Conservation (phyloP, 148 eudicot genomes). For the Polygonum maritimum region DNA sequence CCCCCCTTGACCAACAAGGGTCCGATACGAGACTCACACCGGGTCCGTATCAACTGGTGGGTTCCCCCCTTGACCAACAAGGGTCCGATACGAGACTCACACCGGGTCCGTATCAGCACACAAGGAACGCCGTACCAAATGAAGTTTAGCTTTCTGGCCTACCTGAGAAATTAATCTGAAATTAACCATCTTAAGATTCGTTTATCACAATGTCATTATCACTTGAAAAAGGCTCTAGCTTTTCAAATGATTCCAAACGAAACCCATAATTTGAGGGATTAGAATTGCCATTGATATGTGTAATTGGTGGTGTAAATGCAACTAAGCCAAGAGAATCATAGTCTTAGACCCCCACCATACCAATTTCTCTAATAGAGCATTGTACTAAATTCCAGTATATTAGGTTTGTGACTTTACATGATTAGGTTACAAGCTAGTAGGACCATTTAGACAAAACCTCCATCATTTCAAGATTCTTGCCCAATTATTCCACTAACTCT, state of each 20-base stretch:
- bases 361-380: not conserved
- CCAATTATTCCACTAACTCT: slow-evolving; percentile 1
- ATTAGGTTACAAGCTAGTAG: not conserved
- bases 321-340: not conserved
- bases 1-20: too few relatives aligned
- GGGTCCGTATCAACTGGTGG: too few relatives aligned
- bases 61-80: too few relatives aligned
- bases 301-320: not conserved
- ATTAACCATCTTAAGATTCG: too few relatives aligned
- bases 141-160: too few relatives aligned
- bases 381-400: not conserved
- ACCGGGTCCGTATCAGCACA: too few relatives aligned
- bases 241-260: not conserved
- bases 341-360: not conserved
- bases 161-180: too few relatives aligned
- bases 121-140: too few relatives aligned
- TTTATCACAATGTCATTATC: too few relatives aligned
- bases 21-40: too few relatives aligned
- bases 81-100: too few relatives aligned
- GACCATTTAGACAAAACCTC: not conserved
- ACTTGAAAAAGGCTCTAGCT: too few relatives aligned
- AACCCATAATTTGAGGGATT: not conserved
- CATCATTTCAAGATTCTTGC: slow-evolving; percentile 4
- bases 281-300: not conserved
- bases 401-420: slow-evolving; percentile 7